A percentile compares a stretch with the other conserved stretches of the same genome.
phyloP scores from a whole-genome alignment of 2,329 filamentous ascomycete genomes.

The Sclerotinia nivalis region DNA sequence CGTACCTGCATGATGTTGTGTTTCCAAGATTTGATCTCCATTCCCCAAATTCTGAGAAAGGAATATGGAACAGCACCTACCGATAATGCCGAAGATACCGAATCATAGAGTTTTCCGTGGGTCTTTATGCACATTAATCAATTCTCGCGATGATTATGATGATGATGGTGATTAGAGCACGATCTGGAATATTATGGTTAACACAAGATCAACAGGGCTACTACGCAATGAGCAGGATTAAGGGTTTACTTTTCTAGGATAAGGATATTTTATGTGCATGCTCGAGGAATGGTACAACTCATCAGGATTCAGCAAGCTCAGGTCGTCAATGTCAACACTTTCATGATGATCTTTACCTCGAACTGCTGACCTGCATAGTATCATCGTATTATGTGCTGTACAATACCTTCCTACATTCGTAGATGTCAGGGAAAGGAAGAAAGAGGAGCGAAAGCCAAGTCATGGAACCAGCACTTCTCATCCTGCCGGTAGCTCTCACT shows the following conservation, averaged over 20 bases:
- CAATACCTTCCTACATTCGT: background rate
- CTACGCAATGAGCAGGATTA: background rate
- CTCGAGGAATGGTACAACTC: slow-evolving; percentile 1
- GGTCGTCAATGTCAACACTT: slow-evolving; percentile 6
- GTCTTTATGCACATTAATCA: slow-evolving; percentile 18
- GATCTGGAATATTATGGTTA: slow-evolving; percentile 11
- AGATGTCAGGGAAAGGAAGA: slow-evolving; percentile 13
- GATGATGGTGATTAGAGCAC: slow-evolving; percentile 4
- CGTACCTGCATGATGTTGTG: slow-evolving; percentile 25
- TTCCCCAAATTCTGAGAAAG: slow-evolving; percentile 3
- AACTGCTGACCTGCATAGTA: background rate
- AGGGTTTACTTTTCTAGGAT: background rate
- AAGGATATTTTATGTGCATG: background rate
- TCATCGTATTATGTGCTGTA: slow-evolving; percentile 1
- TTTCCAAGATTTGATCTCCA: slow-evolving; percentile 20
- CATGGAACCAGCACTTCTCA: slow-evolving; percentile 15
- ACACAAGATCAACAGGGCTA: slow-evolving; percentile 13
- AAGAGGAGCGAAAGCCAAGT: slow-evolving; percentile 17
- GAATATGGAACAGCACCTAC: slow-evolving; percentile 12
- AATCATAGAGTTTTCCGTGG: background rate
- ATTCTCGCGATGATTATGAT: background rate
- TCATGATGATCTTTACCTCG: slow-evolving; percentile 14
- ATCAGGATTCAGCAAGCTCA: slow-evolving; percentile 4
- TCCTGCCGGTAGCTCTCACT: slow-evolving; percentile 9
- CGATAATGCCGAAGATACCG: slow-evolving; percentile 11